Evolutionary conservation across 2,329 filamentous ascomycete species (phyloP), one percentile per base, ranked within the genome.

Genomic region (Neofusicoccum cordaticola): DNA sequence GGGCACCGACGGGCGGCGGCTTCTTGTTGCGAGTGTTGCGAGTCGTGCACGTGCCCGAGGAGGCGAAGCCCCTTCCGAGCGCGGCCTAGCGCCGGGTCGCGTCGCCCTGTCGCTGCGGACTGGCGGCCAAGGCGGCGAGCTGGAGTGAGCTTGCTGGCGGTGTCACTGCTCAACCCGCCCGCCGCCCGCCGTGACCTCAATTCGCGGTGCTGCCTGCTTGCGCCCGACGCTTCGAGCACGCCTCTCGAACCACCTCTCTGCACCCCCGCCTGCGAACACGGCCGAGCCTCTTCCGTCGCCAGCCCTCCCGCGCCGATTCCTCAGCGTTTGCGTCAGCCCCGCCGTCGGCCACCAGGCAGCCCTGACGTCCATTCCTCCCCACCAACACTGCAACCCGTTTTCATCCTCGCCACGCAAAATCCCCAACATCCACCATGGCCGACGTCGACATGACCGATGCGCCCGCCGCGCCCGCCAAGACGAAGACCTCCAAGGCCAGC

Each of bases 361-460:
- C 42, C 34, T 27, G 42, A 50, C 60, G n/a, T 52, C 35, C 60
- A 58, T 58, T 42, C 47, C 47, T 15, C 37, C 13, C 31, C n/a
- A 9, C 57, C 48, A 45, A 15, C 48, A 44, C 48, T 19, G 12
- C 22, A 39, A 12, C 8, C 48, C 61, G 27, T 9, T 51, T 42
- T 27, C 34, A 13, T 51, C 19, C 37, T 41, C 27, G 31, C 35
- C 41, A 27, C 48, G 12, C 31, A 27, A 17, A 44, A 8, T 58
- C 53, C 39, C 37, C 12, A n/a, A 17, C 13, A 39, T 56, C 64
- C 67, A 78, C 50, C 68, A 98, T 98, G 95, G 91, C 93, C 66
- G 95, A 99, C 80, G 89, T 98, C 58, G 93, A 97, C 74, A 98
- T 98, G 95, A 90, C 91, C 63, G 95, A 98, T 79, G 93, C 90